Percentiles rank a stretch among this genome's conserved stretches.
Evolutionary conservation across 176 grass and related monocot genomes (phyloP).

Genomic region (Oryza nivara): DNA sequence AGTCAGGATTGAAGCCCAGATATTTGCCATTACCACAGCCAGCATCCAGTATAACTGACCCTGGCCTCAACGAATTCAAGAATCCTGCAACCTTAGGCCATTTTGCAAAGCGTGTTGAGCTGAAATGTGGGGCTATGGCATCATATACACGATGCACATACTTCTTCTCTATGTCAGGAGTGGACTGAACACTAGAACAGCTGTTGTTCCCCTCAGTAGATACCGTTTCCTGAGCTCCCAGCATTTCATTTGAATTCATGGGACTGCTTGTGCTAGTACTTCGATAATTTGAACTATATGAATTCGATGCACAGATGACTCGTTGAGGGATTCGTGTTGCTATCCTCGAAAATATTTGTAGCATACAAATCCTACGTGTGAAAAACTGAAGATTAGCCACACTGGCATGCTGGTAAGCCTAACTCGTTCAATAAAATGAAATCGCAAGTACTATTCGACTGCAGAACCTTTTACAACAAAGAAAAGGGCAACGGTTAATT

Average conservation of each 20-base stretch:
- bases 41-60: slow-evolving; percentile 79
- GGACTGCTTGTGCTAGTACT: neutral
- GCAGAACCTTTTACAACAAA: neutral
- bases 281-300: neutral
- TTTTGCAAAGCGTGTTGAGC: slow-evolving; percentile 85
- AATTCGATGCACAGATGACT: neutral
- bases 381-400: slow-evolving; percentile 9
- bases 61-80: slow-evolving; percentile 67
- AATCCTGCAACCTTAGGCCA: slow-evolving; percentile 93
- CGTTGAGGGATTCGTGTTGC: slow-evolving; percentile 4
- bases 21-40: slow-evolving; percentile 99
- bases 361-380: slow-evolving; percentile 39
- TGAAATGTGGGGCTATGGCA: slow-evolving; percentile 97
- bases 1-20: slow-evolving; percentile 77
- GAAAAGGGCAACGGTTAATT: neutral
- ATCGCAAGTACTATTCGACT: neutral
- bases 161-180: slow-evolving; percentile 89
- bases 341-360: slow-evolving; percentile 38
- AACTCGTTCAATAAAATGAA: neutral
- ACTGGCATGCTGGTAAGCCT: neutral
- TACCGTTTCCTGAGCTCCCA: neutral
- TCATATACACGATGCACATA: slow-evolving; percentile 89
- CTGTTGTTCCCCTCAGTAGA: slow-evolving; percentile 22
- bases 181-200: slow-evolving; percentile 57
- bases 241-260: slow-evolving; percentile 26